These are phyloP conservation scores for Dinochytrium kinnereticum DNA, from an alignment of 371 early-diverging fungal species.

Conservation along the genomic window DNA sequence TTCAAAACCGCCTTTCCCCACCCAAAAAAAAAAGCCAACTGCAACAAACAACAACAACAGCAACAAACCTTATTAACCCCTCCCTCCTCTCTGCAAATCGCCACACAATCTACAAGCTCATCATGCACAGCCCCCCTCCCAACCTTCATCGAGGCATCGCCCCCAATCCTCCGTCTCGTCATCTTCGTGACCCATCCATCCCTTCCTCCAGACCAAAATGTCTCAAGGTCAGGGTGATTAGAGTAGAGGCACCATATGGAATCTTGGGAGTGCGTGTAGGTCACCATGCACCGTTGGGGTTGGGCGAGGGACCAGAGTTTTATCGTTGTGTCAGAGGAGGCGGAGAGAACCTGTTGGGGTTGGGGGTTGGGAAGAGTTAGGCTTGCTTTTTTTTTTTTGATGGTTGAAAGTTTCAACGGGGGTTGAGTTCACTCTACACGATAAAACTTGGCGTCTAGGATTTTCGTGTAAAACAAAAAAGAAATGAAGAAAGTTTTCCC, in stretches of 20 bases:
- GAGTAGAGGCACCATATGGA: conserved; percentile 92
- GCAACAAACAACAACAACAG: not conserved
- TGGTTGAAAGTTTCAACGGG: too few species aligned
- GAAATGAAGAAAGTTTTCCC: too few species aligned
- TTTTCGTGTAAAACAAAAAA: too few species aligned
- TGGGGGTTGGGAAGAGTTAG: too few species aligned
- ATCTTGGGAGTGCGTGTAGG: conserved; percentile 86
- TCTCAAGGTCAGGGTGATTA: conserved; percentile 78
- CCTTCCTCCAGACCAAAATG: conserved; percentile 90
- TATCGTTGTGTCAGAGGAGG: conserved; percentile 72
- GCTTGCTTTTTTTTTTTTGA: too few species aligned
- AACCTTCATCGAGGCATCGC: conserved; percentile 17
- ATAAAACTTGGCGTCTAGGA: too few species aligned
- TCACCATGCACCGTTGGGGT: conserved; percentile 80
- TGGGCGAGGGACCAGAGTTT: conserved; percentile 89
- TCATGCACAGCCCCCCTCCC: conserved; percentile 34
- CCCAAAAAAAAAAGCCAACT: not conserved
- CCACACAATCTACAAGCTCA: conserved; percentile 69
- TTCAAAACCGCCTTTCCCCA: too few species aligned
- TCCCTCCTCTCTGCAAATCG: conserved; percentile 80
- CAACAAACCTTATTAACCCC: conserved; percentile 75
- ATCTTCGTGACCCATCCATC: conserved; percentile 90
- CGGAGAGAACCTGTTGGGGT: conserved; percentile 82
- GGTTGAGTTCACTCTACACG: too few species aligned
- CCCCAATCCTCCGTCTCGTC: conserved; percentile 43